Conservation (phyloP, 2,329 filamentous ascomycete genomes). For the Elsinoe necatrix region DNA sequence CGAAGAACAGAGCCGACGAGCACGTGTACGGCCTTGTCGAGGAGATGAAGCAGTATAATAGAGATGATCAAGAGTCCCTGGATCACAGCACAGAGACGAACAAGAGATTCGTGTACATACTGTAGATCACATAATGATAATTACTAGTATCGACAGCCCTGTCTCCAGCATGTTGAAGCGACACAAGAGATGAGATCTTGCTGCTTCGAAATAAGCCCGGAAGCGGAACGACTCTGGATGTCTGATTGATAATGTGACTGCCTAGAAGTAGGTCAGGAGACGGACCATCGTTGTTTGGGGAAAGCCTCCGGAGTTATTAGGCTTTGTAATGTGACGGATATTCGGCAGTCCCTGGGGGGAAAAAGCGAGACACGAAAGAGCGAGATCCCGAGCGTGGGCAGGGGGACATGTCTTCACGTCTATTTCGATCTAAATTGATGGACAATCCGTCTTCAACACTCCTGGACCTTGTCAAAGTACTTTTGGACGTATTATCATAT, state of each 20-base stretch:
- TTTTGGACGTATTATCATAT: neutral
- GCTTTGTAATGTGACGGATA: constrained; percentile 7
- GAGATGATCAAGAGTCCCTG: neutral
- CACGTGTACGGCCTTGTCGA: neutral
- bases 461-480: neutral
- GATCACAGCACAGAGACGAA: neutral
- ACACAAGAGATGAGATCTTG: neutral
- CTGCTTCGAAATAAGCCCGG: neutral
- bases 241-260: neutral
- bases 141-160: neutral
- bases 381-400: neutral
- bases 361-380: constrained; percentile 8
- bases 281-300: neutral
- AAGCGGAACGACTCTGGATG: neutral
- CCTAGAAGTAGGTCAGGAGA: neutral
- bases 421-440: neutral
- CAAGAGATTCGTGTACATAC: constrained; percentile 8
- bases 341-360: neutral
- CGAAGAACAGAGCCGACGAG: constrained; percentile 25
- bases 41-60: constrained; percentile 5
- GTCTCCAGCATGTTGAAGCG: neutral
- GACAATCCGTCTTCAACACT: neutral
- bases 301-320: neutral
- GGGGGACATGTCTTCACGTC: neutral
- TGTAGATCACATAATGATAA: constrained; percentile 3